Percentiles rank a stretch among this genome's conserved stretches.
Conservation (phyloP, 148 eudicot genomes). For the Vaccinium darrowii region DNA sequence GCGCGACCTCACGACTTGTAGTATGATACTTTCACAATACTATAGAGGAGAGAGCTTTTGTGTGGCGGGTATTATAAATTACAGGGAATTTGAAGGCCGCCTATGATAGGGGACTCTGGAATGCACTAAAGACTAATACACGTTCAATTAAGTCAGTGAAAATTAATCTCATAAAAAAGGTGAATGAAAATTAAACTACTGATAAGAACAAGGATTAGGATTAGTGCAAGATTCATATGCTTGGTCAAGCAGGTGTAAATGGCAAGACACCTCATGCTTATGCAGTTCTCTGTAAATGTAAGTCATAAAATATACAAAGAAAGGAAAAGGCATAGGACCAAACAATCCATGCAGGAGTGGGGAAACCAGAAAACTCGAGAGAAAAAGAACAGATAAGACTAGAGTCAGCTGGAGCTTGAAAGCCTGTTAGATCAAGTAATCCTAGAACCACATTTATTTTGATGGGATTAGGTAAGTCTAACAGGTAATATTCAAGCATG, state of each 20-base stretch:
- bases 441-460: too few species aligned
- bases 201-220: neutral
- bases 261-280: neutral
- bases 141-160: neutral
- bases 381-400: too few species aligned
- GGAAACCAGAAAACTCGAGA: too few species aligned
- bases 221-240: neutral
- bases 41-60: neutral
- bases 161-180: neutral
- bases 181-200: too few species aligned
- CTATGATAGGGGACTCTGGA: neutral
- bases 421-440: too few species aligned
- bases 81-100: neutral
- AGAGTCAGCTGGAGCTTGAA: too few species aligned
- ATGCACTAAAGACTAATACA: neutral
- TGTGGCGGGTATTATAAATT: neutral
- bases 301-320: neutral
- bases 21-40: neutral
- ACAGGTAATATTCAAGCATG: too few species aligned
- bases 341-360: neutral
- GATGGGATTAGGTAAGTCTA: too few species aligned
- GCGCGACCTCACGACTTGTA: neutral
- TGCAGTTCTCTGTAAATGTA: neutral
- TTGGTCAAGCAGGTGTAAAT: neutral
- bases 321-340: neutral